Evolutionary conservation across 2,329 filamentous ascomycete species (phyloP).

Genomic region (Hypomyces perniciosus): DNA sequence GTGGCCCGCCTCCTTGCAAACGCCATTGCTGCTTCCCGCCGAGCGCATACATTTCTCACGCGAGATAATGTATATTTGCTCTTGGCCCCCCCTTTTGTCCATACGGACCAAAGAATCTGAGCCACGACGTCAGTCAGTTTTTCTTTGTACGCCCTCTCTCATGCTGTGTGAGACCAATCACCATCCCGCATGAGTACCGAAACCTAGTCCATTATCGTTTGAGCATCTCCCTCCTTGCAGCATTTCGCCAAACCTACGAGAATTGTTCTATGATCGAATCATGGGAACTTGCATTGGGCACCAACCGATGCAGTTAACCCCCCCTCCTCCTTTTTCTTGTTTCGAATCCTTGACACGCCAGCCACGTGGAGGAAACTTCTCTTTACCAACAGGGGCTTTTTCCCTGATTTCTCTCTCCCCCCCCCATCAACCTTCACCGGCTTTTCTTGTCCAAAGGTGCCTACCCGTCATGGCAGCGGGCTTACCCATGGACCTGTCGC

Average conservation of each 20-base stretch:
- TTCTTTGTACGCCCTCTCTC: constrained; percentile 7
- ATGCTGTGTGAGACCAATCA: background rate
- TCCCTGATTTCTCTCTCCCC: background rate
- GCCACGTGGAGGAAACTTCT: constrained; percentile 10
- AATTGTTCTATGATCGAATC: constrained; percentile 10
- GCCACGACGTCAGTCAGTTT: constrained; percentile 1
- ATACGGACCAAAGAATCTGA: constrained; percentile 3
- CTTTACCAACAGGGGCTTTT: background rate
- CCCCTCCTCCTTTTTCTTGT: background rate
- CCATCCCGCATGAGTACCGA: background rate
- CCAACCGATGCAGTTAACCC: constrained; percentile 11
- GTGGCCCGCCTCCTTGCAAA: constrained; percentile 1
- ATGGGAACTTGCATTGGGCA: constrained; percentile 12
- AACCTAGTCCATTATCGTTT: background rate
- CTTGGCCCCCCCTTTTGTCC: constrained; percentile 3
- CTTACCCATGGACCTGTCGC: background rate
- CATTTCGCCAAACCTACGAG: background rate
- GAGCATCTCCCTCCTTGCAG: background rate
- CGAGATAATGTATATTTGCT: background rate
- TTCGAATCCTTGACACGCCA: background rate
- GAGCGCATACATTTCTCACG: background rate
- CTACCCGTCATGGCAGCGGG: constrained; percentile 2
- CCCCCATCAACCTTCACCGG: constrained; percentile 2
- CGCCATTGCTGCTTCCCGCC: constrained; percentile 2
- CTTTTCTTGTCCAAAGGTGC: constrained; percentile 3